These are phyloP conservation scores for Agaricus bisporus DNA, from an alignment of 768 basidiomycete species.

Conservation along the genomic window DNA sequence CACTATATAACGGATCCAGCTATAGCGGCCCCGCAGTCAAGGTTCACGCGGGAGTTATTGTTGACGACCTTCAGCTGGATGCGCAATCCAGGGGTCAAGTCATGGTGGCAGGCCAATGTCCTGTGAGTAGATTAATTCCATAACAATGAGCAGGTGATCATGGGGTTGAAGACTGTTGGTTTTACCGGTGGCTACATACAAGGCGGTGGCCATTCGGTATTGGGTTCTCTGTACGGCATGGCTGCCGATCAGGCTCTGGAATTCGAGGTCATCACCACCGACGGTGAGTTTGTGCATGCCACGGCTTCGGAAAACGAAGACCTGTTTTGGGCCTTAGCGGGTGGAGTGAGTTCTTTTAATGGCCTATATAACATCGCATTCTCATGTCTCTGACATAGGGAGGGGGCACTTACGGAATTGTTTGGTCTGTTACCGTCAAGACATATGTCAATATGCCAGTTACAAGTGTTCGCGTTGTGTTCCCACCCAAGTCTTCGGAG, in stretches of 20 bases:
- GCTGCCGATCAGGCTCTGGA: constrained; percentile 25
- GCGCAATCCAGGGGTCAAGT: constrained; percentile 13
- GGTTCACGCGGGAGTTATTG: constrained; percentile 17
- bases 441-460: constrained; percentile 14
- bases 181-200: constrained; percentile 35
- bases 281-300: constrained; percentile 30
- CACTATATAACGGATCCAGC: constrained; percentile 12
- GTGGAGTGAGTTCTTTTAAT: constrained; percentile 25
- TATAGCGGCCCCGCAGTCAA: constrained; percentile 16
- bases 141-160: not conserved
- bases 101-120: constrained; percentile 15
- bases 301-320: constrained; percentile 34
- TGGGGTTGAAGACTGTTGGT: constrained; percentile 24
- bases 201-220: constrained; percentile 28
- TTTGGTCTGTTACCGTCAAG: constrained; percentile 14
- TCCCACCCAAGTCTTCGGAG: constrained; percentile 5
- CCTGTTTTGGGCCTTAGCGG: constrained; percentile 38
- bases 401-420: constrained; percentile 7
- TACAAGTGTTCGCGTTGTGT: constrained; percentile 10
- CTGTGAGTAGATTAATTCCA: constrained; percentile 3
- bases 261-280: constrained; percentile 36
- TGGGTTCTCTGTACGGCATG: constrained; percentile 17
- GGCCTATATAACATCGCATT: not conserved
- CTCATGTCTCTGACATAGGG: not conserved
- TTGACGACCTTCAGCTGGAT: constrained; percentile 10